phyloP scores from a whole-genome alignment of 805 yeast genomes.

The Yamadazyma nakazawae region DNA sequence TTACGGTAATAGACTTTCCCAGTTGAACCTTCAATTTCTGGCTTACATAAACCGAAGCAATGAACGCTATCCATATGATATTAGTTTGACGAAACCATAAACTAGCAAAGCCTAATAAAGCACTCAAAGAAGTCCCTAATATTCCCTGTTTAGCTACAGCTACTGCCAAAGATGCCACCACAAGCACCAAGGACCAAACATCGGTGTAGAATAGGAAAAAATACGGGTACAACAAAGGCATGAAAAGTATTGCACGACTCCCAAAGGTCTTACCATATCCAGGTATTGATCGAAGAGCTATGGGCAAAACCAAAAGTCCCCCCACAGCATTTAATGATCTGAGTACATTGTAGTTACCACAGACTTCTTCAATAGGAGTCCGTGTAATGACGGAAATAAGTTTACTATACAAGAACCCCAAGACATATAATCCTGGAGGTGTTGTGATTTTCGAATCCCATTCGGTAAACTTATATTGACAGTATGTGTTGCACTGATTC shows the following conservation, averaged over 20 bases:
- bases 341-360: constrained; percentile 20
- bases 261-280: constrained; percentile 19
- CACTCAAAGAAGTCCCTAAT: constrained; percentile 35
- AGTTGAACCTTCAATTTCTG: constrained; percentile 20
- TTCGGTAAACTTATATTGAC: constrained; percentile 52
- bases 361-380: constrained; percentile 8
- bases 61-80: constrained; percentile 76
- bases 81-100: constrained; percentile 87
- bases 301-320: constrained; percentile 53
- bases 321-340: constrained; percentile 62
- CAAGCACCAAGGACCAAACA: constrained; percentile 80
- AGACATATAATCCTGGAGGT: constrained; percentile 83
- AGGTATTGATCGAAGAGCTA: constrained; percentile 26
- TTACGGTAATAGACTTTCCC: background rate
- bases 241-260: constrained; percentile 34
- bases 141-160: constrained; percentile 7
- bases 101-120: constrained; percentile 57
- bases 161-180: constrained; percentile 46
- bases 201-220: constrained; percentile 86
- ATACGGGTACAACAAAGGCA: constrained; percentile 73
- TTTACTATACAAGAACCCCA: constrained; percentile 40
- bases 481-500: constrained; percentile 69
- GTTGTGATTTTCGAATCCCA: constrained; percentile 95
- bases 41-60: constrained; percentile 54
- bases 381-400: constrained; percentile 20